Conservation (phyloP, 2,329 filamentous ascomycete genomes). For the Arthroderma sp. region DNA sequence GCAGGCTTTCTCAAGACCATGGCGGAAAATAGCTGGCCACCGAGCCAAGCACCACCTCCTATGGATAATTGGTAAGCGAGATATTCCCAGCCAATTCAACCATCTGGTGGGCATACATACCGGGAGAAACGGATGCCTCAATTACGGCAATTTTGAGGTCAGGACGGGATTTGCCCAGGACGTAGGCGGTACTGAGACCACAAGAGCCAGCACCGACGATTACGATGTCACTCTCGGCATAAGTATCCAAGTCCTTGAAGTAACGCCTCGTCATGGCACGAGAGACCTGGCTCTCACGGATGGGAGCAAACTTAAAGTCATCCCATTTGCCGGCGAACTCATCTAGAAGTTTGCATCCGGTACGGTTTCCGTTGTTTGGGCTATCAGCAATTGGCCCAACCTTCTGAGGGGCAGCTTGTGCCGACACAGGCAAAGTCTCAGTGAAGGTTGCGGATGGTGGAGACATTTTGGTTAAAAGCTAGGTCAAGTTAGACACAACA, state of each 20-base stretch:
- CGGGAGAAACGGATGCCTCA: slow-evolving; percentile 72
- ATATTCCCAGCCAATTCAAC: neutral
- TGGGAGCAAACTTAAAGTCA: slow-evolving; percentile 66
- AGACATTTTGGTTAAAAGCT: slow-evolving; percentile 49
- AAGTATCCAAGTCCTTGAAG: slow-evolving; percentile 76
- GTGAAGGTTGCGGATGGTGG: slow-evolving; percentile 58
- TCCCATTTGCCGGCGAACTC: slow-evolving; percentile 68
- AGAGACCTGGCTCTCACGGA: slow-evolving; percentile 83
- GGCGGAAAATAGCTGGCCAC: slow-evolving; percentile 84
- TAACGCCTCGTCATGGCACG: slow-evolving; percentile 89
- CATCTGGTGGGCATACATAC: slow-evolving; percentile 20
- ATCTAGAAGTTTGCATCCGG: slow-evolving; percentile 44
- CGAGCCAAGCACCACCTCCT: slow-evolving; percentile 83
- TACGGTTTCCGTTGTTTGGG: slow-evolving; percentile 20
- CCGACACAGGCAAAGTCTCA: slow-evolving; percentile 30
- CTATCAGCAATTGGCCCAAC: slow-evolving; percentile 15
- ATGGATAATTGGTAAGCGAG: slow-evolving; percentile 2
- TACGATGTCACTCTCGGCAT: slow-evolving; percentile 87
- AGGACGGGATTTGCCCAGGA: slow-evolving; percentile 67
- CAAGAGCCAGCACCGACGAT: slow-evolving; percentile 86
- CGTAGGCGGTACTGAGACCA: slow-evolving; percentile 72
- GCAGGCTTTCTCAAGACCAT: slow-evolving; percentile 94
- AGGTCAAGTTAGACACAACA: slow-evolving; percentile 22
- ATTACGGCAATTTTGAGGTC: slow-evolving; percentile 87
- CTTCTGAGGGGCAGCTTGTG: slow-evolving; percentile 22